Conservation (phyloP, 164 flowering plant species). For the Magnolia kwangsiensis region DNA sequence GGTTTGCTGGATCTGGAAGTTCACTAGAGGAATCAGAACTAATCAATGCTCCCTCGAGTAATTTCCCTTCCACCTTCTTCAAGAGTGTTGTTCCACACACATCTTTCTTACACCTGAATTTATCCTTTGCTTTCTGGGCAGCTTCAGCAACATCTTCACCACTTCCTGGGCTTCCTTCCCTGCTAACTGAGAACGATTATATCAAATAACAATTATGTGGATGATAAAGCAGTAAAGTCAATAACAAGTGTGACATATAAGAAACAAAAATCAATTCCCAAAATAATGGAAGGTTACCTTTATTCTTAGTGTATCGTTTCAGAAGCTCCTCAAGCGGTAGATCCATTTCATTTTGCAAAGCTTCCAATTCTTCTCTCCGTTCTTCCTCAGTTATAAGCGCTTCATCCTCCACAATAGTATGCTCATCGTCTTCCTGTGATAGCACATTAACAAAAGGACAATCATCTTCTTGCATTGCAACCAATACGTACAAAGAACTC, state of each 20-base stretch:
- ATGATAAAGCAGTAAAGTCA: constrained; percentile 2
- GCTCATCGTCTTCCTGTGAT: constrained; percentile 95
- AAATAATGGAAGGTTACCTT: constrained; percentile 32
- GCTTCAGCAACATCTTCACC: constrained; percentile 25
- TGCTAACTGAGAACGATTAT: constrained; percentile 36
- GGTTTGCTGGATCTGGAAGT: constrained; percentile 3
- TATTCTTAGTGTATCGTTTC: constrained; percentile 46
- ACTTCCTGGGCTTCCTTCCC: constrained; percentile 40
- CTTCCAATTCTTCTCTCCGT: constrained; percentile 79
- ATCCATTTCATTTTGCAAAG: constrained; percentile 74
- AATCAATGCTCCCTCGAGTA: background rate
- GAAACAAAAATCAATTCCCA: background rate
- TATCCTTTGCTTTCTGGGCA: constrained; percentile 13
- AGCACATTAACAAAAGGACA: constrained; percentile 16
- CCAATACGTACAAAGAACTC: background rate
- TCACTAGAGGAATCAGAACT: constrained; percentile 10
- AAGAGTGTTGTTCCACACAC: background rate
- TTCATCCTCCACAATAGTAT: constrained; percentile 90
- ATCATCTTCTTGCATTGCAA: background rate
- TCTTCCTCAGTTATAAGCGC: constrained; percentile 82
- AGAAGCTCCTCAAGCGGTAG: constrained; percentile 87
- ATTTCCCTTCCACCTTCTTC: background rate
- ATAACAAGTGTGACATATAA: background rate
- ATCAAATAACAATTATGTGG: constrained; percentile 13
- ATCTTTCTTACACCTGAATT: constrained; percentile 22